Evolutionary conservation across 805 yeast genomes (phyloP).

Genomic region (Lachancea sp.): DNA sequence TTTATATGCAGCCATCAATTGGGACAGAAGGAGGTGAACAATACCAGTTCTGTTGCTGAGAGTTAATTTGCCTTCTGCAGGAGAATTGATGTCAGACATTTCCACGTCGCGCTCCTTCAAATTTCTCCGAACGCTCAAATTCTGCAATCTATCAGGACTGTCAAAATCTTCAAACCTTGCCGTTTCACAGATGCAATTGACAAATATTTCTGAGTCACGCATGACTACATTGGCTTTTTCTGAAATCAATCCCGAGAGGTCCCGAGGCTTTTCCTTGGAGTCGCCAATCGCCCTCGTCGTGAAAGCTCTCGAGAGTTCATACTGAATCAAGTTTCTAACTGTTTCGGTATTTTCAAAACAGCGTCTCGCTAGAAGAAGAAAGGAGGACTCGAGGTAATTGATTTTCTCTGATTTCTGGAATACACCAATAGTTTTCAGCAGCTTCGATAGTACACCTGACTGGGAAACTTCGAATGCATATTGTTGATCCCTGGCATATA

Average conservation of each 20-base stretch:
- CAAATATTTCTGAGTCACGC: constrained; percentile 44
- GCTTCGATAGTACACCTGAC: constrained; percentile 41
- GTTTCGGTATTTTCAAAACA: constrained; percentile 58
- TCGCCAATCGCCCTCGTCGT: constrained; percentile 31
- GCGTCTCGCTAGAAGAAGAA: constrained; percentile 54
- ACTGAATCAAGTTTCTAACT: constrained; percentile 42
- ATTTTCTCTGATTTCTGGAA: constrained; percentile 34
- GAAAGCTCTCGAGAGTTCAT: constrained; percentile 45
- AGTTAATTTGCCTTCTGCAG: constrained; percentile 10
- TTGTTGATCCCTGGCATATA: constrained; percentile 43
- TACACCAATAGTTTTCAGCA: constrained; percentile 41
- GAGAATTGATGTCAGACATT: constrained; percentile 18
- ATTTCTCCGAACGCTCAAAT: constrained; percentile 26
- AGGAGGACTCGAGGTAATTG: constrained; percentile 40
- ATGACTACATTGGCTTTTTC: constrained; percentile 43
- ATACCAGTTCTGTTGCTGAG: constrained; percentile 45
- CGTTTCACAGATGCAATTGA: constrained; percentile 38
- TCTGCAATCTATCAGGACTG: constrained; percentile 29
- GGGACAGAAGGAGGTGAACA: constrained; percentile 54
- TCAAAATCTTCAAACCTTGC: constrained; percentile 42
- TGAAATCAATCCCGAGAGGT: constrained; percentile 40
- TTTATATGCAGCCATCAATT: constrained; percentile 48
- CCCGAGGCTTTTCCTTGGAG: constrained; percentile 35
- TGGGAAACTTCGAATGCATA: constrained; percentile 38
- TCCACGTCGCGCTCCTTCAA: constrained; percentile 17